Base-by-base conservation (phyloP, 768 basidiomycete genomes). In the Boletellus ananas region DNA sequence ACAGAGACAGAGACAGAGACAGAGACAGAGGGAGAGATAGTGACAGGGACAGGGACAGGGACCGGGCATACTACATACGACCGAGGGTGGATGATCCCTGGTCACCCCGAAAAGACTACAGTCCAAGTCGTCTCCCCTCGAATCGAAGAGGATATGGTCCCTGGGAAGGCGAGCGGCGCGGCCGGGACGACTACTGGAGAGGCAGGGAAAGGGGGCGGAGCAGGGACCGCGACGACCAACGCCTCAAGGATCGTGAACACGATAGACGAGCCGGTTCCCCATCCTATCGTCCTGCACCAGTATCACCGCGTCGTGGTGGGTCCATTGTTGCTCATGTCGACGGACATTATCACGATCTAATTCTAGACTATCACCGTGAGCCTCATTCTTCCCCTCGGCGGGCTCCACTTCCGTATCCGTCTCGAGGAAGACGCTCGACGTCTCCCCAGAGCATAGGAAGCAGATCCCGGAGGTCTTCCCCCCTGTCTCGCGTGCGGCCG, bases 271-370 rank as follows among this genome's bases (percentile, higher is more conserved):
- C 45, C 8, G 20, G 43, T 21, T 55, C 63, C 7, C 57, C 63
- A n/a, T 34, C 9, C 12, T 58, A 60, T 48, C 57, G 51, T 33
- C 52, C 60, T 34, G 54, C 49, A 43, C 57, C 57, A 36, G 16
- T 43, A 29, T 66, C 63, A 4, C 63, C 63, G 6, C 64, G 61
- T 17, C 59, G 61, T 34, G 64, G 63, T 66, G 54, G 56, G 63
- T 44, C 34, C 14, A 8, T 29, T 10, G 14, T 18, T 33, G 4
- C 11, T 34, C 25, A 1, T 45, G 29, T 43, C 14, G 42, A 31
- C 3, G 10, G 25, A 23, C 23, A 5, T 33, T 12, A 27, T 58
- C 27, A 54, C 17, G 8, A 35, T 3, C 20, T 25, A 21, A 34
- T 31, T 23, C n/a, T 21, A 64, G 62, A 63, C 18, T n/a, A 55